Evolutionary conservation across 2,329 filamentous ascomycete genomes (phyloP).

Genomic region (Coniella lustricola): DNA sequence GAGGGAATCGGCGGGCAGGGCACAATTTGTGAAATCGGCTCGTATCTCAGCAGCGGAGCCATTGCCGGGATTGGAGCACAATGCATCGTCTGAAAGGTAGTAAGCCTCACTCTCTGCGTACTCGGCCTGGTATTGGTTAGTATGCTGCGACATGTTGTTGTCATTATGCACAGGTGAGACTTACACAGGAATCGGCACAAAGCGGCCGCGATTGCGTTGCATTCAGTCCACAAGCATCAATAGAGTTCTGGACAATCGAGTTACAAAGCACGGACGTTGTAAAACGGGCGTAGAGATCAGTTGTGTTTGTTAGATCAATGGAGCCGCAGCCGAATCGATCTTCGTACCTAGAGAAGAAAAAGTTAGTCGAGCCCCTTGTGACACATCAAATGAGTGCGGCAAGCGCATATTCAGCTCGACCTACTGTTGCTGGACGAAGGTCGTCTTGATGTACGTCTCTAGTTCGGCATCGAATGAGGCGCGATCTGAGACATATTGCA

Average conservation of each 20-base stretch:
- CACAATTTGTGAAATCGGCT: conserved; percentile 87
- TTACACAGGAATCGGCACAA: conserved; percentile 82
- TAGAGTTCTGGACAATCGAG: conserved; percentile 85
- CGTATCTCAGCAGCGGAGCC: conserved; percentile 72
- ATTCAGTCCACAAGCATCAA: conserved; percentile 59
- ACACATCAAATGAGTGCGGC: no score
- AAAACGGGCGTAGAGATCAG: conserved; percentile 83
- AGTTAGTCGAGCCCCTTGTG: not conserved
- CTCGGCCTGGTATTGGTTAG: conserved; percentile 50
- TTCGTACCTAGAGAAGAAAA: conserved; percentile 58
- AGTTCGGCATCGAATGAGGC: conserved; percentile 73
- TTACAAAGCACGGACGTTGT: conserved; percentile 91
- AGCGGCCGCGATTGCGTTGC: conserved; percentile 62
- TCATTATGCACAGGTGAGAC: conserved; percentile 24
- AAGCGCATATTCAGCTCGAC: conserved; percentile 21
- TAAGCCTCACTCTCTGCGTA: conserved; percentile 84
- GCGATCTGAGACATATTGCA: conserved; percentile 70
- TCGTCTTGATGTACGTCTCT: conserved; percentile 62
- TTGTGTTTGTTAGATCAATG: conserved; percentile 71
- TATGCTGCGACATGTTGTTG: conserved; percentile 21
- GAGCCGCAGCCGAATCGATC: conserved; percentile 71
- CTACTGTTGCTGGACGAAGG: conserved; percentile 74
- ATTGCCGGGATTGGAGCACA: conserved; percentile 61
- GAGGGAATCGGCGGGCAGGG: conserved; percentile 73
- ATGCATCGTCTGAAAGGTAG: conserved; percentile 63